Evolutionary conservation across 352 stramenopile species (phyloP).

Genomic region (Globisporangium iwayamae): DNA sequence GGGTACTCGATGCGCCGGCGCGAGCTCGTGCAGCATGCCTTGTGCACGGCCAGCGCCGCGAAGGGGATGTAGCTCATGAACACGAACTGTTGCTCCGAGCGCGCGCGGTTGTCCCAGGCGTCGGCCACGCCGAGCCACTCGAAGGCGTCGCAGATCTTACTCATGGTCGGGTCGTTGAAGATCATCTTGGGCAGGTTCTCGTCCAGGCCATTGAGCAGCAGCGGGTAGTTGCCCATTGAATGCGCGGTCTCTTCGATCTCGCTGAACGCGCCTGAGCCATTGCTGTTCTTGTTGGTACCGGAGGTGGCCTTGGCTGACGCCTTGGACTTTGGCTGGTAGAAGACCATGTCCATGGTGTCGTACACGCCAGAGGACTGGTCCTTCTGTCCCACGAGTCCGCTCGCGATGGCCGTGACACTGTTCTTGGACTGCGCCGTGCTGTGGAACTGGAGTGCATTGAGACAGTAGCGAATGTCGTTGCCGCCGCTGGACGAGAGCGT

Average conservation of each 20-base stretch:
- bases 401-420: conserved; percentile 26
- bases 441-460: conserved; percentile 97
- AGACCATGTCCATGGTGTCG: conserved; percentile 68
- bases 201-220: conserved; percentile 84
- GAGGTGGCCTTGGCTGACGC: conserved; percentile 26
- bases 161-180: conserved; percentile 89
- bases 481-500: conserved; percentile 56
- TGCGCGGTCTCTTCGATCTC: conserved; percentile 68
- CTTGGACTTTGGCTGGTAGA: conserved; percentile 61
- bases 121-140: conserved; percentile 84
- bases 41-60: conserved; percentile 62
- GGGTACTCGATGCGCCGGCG: conserved; percentile 73
- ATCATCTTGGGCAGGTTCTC: conserved; percentile 88
- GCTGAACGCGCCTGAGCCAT: conserved; percentile 21
- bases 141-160: conserved; percentile 74
- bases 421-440: conserved; percentile 30
- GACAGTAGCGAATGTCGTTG: conserved; percentile 94
- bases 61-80: conserved; percentile 71
- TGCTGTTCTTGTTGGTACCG: neutral
- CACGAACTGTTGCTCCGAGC: conserved; percentile 67
- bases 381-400: conserved; percentile 48
- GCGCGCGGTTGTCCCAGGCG: conserved; percentile 57
- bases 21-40: conserved; percentile 71
- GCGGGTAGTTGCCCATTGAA: conserved; percentile 70
- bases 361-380: conserved; percentile 60